Conservation (phyloP, 1,139 yeast species). For the Candida pseudoviswanathii region DNA sequence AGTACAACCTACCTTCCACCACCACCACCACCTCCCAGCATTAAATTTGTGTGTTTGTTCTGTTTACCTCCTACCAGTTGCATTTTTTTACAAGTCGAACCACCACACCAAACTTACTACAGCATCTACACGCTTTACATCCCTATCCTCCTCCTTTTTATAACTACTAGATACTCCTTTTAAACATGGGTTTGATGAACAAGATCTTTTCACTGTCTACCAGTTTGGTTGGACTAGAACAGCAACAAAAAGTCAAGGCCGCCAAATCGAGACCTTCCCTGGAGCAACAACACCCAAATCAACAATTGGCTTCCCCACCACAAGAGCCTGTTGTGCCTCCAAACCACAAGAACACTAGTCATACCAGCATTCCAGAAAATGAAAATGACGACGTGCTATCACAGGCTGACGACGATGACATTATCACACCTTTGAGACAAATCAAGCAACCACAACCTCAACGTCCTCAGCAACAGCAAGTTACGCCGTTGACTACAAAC, state of each 20-base stretch:
- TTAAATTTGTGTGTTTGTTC: too few species aligned
- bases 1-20: too few species aligned
- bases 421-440: conserved; percentile 23
- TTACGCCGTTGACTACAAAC: not conserved
- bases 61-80: too few species aligned
- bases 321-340: not conserved
- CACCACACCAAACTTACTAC: too few species aligned
- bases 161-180: too few species aligned
- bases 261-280: not conserved
- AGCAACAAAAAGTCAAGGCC: conserved; percentile 7
- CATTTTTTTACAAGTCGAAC: too few species aligned
- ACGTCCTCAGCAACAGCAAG: conserved; percentile 5
- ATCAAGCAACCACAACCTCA: conserved; percentile 16
- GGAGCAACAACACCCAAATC: conserved; percentile 7
- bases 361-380: conserved; percentile 7
- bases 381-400: conserved; percentile 20
- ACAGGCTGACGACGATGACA: conserved; percentile 20
- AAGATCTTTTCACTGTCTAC: conserved; percentile 32
- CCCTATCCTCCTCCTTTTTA: too few species aligned
- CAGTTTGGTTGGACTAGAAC: conserved; percentile 17
- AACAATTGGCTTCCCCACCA: conserved; percentile 2
- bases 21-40: too few species aligned
- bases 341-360: conserved; percentile 5
- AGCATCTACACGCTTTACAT: too few species aligned
- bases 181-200: conserved; percentile 22